Percentiles rank a stretch among this genome's conserved stretches.
phyloP scores from a whole-genome alignment of 371 early-diverging fungal species.

The Mucor circinelloides region DNA sequence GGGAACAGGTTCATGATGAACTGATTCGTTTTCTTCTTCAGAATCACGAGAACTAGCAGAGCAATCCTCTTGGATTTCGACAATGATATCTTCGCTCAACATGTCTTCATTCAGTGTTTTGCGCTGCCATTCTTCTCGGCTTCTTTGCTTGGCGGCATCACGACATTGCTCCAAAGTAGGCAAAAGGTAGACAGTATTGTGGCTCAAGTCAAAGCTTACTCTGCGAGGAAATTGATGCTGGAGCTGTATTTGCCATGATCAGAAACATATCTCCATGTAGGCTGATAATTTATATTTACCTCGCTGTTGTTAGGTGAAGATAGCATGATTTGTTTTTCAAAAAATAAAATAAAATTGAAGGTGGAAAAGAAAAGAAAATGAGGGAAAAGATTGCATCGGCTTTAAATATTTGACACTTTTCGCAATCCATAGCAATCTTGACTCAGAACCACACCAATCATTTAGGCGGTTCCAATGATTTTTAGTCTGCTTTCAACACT shows the following conservation, averaged over 20 bases:
- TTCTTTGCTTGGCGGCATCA: slow-evolving; percentile 29
- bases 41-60: slow-evolving; percentile 9
- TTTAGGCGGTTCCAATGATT: not conserved
- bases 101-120: slow-evolving; percentile 37
- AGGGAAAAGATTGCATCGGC: not conserved
- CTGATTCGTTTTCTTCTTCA: slow-evolving; percentile 10
- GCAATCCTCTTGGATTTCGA: slow-evolving; percentile 41
- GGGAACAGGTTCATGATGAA: not conserved
- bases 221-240: slow-evolving; percentile 26
- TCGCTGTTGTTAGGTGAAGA: slow-evolving; percentile 1
- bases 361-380: not conserved
- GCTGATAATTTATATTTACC: not conserved
- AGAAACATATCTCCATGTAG: not conserved
- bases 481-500: not conserved
- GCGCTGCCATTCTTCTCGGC: slow-evolving; percentile 41
- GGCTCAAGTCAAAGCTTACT: slow-evolving; percentile 51
- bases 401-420: slow-evolving; percentile 3
- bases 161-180: slow-evolving; percentile 42
- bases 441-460: slow-evolving; percentile 4
- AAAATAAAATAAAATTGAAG: not conserved
- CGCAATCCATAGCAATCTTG: not conserved
- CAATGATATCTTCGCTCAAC: slow-evolving; percentile 43
- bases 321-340: slow-evolving; percentile 13
- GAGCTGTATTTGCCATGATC: not conserved
- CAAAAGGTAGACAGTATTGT: slow-evolving; percentile 44